phyloP scores from a whole-genome alignment of 208 protist species.

The Wallacemonas sp. region DNA sequence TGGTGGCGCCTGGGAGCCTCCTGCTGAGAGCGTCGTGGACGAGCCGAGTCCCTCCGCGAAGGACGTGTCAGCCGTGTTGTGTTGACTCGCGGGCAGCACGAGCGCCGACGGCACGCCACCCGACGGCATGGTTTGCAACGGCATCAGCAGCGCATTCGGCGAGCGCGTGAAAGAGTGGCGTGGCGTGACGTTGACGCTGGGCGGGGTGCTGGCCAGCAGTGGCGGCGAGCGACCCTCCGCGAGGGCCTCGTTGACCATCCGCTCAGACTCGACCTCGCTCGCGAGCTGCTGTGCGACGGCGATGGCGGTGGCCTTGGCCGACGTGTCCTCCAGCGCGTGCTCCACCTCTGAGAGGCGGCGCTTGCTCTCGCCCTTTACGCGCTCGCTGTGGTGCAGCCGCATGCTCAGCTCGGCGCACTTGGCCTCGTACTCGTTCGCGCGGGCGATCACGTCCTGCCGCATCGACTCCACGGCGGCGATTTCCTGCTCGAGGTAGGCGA shows the following conservation, averaged over 20 bases:
- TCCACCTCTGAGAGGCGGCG: constrained; percentile 35
- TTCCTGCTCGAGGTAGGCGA: constrained; percentile 62
- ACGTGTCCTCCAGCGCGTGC: constrained; percentile 50
- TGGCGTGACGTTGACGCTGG: constrained; percentile 2
- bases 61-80: not conserved
- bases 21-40: too few species aligned
- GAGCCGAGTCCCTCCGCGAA: too few species aligned
- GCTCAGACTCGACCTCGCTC: constrained; percentile 31
- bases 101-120: not conserved
- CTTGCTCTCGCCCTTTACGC: constrained; percentile 24
- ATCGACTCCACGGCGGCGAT: constrained; percentile 58
- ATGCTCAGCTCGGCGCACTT: constrained; percentile 49
- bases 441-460: constrained; percentile 49
- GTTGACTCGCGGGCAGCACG: not conserved
- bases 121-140: not conserved
- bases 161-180: constrained; percentile 1
- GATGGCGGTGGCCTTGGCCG: constrained; percentile 33
- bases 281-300: constrained; percentile 23
- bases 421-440: constrained; percentile 50
- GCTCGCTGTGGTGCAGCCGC: constrained; percentile 39
- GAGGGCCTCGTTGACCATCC: constrained; percentile 27
- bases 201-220: constrained; percentile 3
- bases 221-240: constrained; percentile 2
- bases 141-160: not conserved
- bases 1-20: constrained; percentile 8